Conservation (phyloP, 2,329 filamentous ascomycete species). For the Sclerotiophoma versabilis region DNA sequence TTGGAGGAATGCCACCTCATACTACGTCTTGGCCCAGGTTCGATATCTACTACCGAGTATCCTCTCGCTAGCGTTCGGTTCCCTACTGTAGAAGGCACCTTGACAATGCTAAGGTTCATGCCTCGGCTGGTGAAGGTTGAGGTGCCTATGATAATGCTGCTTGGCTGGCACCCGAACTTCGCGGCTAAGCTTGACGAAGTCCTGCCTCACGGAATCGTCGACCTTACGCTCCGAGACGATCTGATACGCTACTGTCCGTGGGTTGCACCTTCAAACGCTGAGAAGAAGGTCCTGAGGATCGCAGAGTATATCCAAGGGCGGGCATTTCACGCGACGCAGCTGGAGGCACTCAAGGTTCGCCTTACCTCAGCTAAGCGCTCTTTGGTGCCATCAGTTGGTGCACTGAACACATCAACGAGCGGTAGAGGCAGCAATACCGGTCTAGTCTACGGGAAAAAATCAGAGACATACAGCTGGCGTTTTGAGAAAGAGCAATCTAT, state of each 20-base stretch:
- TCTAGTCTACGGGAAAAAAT: conserved; percentile 22
- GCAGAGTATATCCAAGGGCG: conserved; percentile 28
- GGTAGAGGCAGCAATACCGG: conserved; percentile 11
- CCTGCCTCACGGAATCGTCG: conserved; percentile 19
- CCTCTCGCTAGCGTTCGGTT: conserved; percentile 24
- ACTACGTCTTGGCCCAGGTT: conserved; percentile 28
- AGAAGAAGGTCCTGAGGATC: conserved; percentile 26
- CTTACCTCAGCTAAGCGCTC: conserved; percentile 24
- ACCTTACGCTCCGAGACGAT: conserved; percentile 31
- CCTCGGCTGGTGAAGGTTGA: conserved; percentile 21
- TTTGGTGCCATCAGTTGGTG: conserved; percentile 22
- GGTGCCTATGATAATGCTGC: conserved; percentile 31
- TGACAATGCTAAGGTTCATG: conserved; percentile 31
- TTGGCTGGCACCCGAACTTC: conserved; percentile 32
- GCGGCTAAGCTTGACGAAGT: conserved; percentile 29
- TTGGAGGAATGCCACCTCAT: conserved; percentile 28
- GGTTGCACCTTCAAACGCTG: conserved; percentile 24
- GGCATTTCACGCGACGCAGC: conserved; percentile 20
- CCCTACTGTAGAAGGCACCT: conserved; percentile 30
- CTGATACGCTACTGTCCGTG: conserved; percentile 31
- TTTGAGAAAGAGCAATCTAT: conserved; percentile 16
- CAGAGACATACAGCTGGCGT: conserved; percentile 28
- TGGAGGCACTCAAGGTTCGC: conserved; percentile 23
- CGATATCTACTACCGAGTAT: conserved; percentile 26
- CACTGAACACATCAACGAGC: conserved; percentile 16